Evolutionary conservation across 2,329 filamentous ascomycete genomes (phyloP), one percentile per base, ranked within the genome.

Genomic region (Cryphonectria parasitica): DNA sequence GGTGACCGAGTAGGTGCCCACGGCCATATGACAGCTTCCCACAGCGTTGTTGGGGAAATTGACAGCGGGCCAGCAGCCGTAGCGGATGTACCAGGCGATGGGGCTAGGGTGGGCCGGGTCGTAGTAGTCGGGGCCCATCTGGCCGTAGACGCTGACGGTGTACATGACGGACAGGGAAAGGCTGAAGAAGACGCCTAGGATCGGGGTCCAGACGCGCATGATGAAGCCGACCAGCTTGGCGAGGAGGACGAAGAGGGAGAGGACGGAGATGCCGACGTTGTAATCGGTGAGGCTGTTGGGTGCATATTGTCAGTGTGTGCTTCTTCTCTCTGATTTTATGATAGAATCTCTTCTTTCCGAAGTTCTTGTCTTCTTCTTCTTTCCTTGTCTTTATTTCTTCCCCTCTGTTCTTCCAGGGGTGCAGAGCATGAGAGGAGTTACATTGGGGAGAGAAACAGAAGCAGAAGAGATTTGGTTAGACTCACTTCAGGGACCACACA

Each of bases 161-260:
- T 91, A 95, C 60, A 95, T 83, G 3, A 82, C 86, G 28, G 87
- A 80, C 76, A 93, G 82, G 65, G 83, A 78, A 64, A 85, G 73
- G 78, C 91, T 90, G 75, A 89, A 80, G 68, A 90, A 72, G 34
- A 88, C 78, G 71, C 88, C 89, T 69, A 94, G 71, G 71, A 92
- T 78, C 7, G 92, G 92, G 74, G 85, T 89, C 85, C 89, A 93
- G 76, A 90, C 82, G 78, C 91, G 89, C 85, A 94, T 89, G 76
- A 93, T 88, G 81, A 88, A 90, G 76, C 88, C 85, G 72, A 91
- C 88, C 73, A 88, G 84, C 83, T 94, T 94, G 79, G 86, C 83
- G 61, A 95, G 86, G 73, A 93, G 86, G 78, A 94, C 85, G 83
- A 95, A 95, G 79, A 92, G 90, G 70, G 89, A 90, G 68, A 94